A percentile compares a stretch with the other conserved stretches of the same genome.
Evolutionary conservation across 2,329 filamentous ascomycete species (phyloP).

Genomic region (Colletotrichum salicis): DNA sequence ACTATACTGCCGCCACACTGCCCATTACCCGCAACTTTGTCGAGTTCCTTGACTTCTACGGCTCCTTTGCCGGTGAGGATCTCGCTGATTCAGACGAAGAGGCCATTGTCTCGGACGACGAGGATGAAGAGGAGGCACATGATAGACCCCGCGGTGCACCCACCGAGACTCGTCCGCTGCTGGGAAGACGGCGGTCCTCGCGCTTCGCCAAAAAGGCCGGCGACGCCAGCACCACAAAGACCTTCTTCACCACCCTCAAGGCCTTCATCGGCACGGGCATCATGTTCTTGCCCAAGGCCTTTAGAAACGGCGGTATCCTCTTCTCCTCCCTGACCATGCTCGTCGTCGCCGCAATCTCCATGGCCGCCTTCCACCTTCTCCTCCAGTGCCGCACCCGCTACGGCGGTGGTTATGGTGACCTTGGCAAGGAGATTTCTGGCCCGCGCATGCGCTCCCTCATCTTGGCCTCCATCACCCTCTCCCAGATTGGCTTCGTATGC

Average conservation of each 20-base stretch:
- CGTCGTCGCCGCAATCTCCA: conserved; percentile 72
- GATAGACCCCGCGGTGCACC: conserved; percentile 36
- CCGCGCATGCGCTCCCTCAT: conserved; percentile 72
- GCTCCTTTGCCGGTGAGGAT: conserved; percentile 81
- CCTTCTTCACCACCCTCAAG: conserved; percentile 82
- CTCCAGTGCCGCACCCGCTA: conserved; percentile 72
- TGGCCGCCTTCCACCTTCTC: conserved; percentile 77
- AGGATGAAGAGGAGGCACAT: conserved; percentile 54
- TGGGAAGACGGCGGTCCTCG: conserved; percentile 65
- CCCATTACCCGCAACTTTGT: conserved; percentile 77
- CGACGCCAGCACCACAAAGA: conserved; percentile 75
- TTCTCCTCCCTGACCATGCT: conserved; percentile 78
- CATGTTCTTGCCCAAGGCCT: conserved; percentile 84
- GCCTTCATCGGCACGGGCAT: conserved; percentile 84
- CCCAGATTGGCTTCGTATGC: conserved; percentile 82
- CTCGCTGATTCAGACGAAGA: conserved; percentile 70
- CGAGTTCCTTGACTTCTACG: conserved; percentile 80
- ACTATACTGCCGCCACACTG: conserved; percentile 40
- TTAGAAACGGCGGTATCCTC: conserved; percentile 80
- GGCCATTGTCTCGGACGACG: conserved; percentile 57
- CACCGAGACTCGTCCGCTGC: conserved; percentile 69
- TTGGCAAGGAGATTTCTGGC: conserved; percentile 74
- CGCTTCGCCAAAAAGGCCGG: conserved; percentile 55
- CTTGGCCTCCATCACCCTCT: conserved; percentile 76
- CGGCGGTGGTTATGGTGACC: conserved; percentile 79